These are phyloP conservation scores for Tothia fuscella DNA, from an alignment of 2,329 filamentous ascomycete species.

Conservation along the genomic window DNA sequence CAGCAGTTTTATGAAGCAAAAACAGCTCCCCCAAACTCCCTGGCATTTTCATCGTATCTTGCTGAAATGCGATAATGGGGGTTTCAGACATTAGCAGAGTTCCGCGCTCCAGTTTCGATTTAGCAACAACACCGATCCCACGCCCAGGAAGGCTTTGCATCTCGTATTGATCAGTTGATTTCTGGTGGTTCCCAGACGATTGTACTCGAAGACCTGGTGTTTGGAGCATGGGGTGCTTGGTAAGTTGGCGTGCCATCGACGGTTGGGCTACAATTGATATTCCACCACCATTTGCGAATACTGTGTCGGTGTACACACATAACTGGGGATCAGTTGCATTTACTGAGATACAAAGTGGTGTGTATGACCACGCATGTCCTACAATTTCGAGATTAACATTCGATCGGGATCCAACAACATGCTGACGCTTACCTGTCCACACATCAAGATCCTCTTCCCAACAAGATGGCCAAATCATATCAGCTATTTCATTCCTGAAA, in stretches of 20 bases:
- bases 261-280: slow-evolving; percentile 10
- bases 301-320: slow-evolving; percentile 9
- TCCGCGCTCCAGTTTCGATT: slow-evolving; percentile 2
- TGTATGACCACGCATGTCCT: slow-evolving; percentile 1
- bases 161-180: neutral
- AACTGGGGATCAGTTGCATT: neutral
- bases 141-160: slow-evolving; percentile 4
- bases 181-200: neutral
- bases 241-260: no score
- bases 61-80: slow-evolving; percentile 7
- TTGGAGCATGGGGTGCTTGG: neutral
- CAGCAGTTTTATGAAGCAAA: neutral
- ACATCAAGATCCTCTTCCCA: neutral
- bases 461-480: neutral
- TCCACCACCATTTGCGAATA: slow-evolving; percentile 10
- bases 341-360: slow-evolving; percentile 1
- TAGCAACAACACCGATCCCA: slow-evolving; percentile 11
- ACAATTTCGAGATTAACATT: neutral
- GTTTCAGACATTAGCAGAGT: slow-evolving; percentile 9
- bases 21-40: neutral
- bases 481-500: neutral
- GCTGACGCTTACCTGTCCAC: no score
- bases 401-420: no score
- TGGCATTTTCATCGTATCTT: neutral
- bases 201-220: neutral